Base-by-base conservation (phyloP, 768 basidiomycete genomes). In the Boletus rufocinnamomeus region DNA sequence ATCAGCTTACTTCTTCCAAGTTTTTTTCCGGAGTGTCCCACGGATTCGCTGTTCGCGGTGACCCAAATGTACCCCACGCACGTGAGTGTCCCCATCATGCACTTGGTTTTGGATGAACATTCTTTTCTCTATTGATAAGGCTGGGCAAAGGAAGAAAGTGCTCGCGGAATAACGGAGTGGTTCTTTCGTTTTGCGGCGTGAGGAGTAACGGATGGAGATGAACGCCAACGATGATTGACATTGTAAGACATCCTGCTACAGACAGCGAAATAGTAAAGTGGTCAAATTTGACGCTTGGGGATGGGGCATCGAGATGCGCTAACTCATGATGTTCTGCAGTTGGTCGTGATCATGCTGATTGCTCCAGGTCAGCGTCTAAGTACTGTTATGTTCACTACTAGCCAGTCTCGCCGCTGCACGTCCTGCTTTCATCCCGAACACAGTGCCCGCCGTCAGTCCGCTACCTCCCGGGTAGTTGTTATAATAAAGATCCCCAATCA, bases 381-480 rank as follows among this genome's bases (percentile, higher is more conserved):
- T 16, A 32, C 19, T 3, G 19, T 41, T 23, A 11, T 38, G 37
- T 19, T 37, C 27, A 27, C 50, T 38, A 38, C 50, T 35, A 40
- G 62, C 58, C 25, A 67, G 40, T 27, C 47, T 66, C 37, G 78
- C 84, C 17, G 82, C 84, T 57, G 72, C 73, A 28, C 63, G 57
- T 9, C 85, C 86, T 30, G 84, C 83, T 59, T 79, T 80, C 43
- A 80, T 76, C 13, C 85, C 86, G 68, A 88, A 87, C 14, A 88
- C 86, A 0, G 86, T 84, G 0, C 84, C 85, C 5, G 82, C 82
- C 17, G 81, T 87, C 58, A 88, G 64, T 23, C 86, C 87, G 63
- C 84, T 86, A 17, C 86, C 86, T 4, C 87, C 86, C 0, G 88
- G 88, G 65, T 89, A 89, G 64, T 88, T 89, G 25, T 74, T 70